These are phyloP conservation scores for Cornus kousa DNA, from an alignment of 148 eudicot genomes.

Conservation along the genomic window DNA sequence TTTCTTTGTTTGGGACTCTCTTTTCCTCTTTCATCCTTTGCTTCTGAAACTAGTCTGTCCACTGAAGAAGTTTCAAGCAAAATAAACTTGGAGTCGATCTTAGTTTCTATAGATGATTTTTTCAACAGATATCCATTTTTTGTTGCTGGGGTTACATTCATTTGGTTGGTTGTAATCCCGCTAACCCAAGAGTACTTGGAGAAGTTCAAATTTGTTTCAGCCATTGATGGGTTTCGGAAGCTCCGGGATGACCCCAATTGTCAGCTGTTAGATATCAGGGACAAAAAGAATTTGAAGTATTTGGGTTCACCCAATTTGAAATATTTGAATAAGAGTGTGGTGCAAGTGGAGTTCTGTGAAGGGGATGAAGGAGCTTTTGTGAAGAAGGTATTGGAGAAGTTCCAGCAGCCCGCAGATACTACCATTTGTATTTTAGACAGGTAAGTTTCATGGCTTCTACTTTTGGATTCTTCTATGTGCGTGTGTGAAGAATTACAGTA, in stretches of 20 bases:
- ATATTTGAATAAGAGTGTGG: conserved; percentile 49
- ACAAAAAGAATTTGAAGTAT: conserved; percentile 49
- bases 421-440: conserved; percentile 74
- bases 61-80: conserved; percentile 35
- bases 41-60: conserved; percentile 47
- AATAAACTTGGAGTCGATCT: conserved; percentile 65
- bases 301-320: conserved; percentile 79
- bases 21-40: conserved; percentile 49
- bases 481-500: neutral
- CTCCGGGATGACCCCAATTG: conserved; percentile 59
- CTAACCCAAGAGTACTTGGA: conserved; percentile 51
- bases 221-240: conserved; percentile 70
- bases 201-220: conserved; percentile 62
- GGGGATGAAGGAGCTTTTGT: conserved; percentile 76
- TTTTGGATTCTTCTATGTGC: neutral
- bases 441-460: conserved; percentile 41
- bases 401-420: conserved; percentile 56
- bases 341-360: conserved; percentile 54
- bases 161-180: conserved; percentile 76
- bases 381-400: conserved; percentile 43
- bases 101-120: conserved; percentile 69
- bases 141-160: conserved; percentile 67
- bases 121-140: conserved; percentile 71
- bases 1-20: conserved; percentile 32
- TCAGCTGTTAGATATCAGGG: conserved; percentile 87